These are phyloP conservation scores for Leucocoprinus birnbaumii DNA, from an alignment of 768 basidiomycete species.

Conservation along the genomic window DNA sequence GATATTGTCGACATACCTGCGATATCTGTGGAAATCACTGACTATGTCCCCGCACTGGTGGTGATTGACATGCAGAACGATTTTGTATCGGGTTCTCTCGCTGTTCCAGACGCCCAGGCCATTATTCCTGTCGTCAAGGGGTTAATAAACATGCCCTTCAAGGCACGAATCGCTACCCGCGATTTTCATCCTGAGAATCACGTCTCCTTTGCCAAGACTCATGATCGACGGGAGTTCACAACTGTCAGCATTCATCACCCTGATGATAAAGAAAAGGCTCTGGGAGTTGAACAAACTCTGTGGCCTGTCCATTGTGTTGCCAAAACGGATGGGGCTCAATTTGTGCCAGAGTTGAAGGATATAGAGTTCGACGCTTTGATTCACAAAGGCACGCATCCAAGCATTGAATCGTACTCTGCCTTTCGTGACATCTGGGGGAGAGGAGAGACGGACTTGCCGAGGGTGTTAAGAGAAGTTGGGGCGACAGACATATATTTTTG, in stretches of 20 bases:
- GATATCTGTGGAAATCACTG: conserved; percentile 11
- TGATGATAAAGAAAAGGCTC: conserved; percentile 26
- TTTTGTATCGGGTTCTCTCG: conserved; percentile 73
- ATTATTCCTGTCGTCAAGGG: conserved; percentile 55
- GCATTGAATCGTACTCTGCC: conserved; percentile 80
- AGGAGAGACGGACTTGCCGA: conserved; percentile 44
- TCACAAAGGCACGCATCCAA: conserved; percentile 52
- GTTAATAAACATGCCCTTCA: conserved; percentile 59
- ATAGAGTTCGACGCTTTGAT: conserved; percentile 39
- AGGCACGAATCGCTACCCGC: conserved; percentile 47
- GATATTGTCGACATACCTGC: background rate
- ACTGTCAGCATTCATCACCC: conserved; percentile 41
- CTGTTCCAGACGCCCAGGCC: conserved; percentile 57
- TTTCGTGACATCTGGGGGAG: conserved; percentile 60
- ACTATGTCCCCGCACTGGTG: conserved; percentile 51
- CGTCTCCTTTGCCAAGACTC: conserved; percentile 65
- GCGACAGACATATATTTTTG: conserved; percentile 61
- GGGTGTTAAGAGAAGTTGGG: conserved; percentile 32
- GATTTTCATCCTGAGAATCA: conserved; percentile 62
- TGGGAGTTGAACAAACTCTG: conserved; percentile 48
- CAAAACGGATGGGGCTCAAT: conserved; percentile 53
- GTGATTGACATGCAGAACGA: conserved; percentile 85
- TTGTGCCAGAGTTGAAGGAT: conserved; percentile 51
- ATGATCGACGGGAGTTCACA: conserved; percentile 31
- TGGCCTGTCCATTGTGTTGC: conserved; percentile 85